Conservation (phyloP, 768 basidiomycete genomes). For the Naganishia vaughanmartiniae region DNA sequence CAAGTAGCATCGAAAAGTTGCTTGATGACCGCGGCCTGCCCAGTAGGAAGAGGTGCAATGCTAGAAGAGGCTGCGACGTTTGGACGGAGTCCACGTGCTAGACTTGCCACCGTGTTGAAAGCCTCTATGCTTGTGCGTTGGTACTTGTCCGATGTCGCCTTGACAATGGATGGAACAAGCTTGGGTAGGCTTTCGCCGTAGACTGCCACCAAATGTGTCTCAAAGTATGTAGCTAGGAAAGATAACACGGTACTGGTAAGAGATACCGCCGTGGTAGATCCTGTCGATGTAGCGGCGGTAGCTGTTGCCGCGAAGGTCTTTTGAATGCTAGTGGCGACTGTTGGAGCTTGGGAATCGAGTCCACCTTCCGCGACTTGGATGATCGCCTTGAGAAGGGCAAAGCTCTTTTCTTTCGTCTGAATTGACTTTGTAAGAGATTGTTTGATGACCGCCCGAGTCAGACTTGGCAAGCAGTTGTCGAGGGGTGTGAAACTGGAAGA, state of each 20-base stretch:
- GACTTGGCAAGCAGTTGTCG: constrained; percentile 68
- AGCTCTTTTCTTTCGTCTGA: constrained; percentile 78
- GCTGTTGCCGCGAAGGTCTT: constrained; percentile 37
- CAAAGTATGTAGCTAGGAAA: constrained; percentile 81
- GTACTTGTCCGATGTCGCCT: constrained; percentile 73
- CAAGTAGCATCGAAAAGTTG: constrained; percentile 72
- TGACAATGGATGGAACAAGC: constrained; percentile 72
- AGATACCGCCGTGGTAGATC: constrained; percentile 66
- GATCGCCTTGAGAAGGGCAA: constrained; percentile 71
- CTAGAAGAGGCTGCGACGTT: constrained; percentile 53
- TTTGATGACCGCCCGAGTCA: constrained; percentile 77
- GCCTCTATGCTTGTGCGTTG: constrained; percentile 84
- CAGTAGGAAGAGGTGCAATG: constrained; percentile 37
- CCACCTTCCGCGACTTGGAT: constrained; percentile 79
- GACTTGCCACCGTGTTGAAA: constrained; percentile 78
- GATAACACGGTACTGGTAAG: constrained; percentile 79
- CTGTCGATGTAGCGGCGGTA: constrained; percentile 36
- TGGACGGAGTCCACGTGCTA: constrained; percentile 73
- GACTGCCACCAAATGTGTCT: constrained; percentile 63
- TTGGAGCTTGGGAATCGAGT: constrained; percentile 65
- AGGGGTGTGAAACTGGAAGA: constrained; percentile 59
- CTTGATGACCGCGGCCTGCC: constrained; percentile 55
- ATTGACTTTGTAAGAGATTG: constrained; percentile 83
- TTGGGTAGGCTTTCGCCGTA: constrained; percentile 64
- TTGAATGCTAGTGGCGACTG: constrained; percentile 58